phyloP scores from a whole-genome alignment of 257 asterid species.

The Solanum ahanhuiri region DNA sequence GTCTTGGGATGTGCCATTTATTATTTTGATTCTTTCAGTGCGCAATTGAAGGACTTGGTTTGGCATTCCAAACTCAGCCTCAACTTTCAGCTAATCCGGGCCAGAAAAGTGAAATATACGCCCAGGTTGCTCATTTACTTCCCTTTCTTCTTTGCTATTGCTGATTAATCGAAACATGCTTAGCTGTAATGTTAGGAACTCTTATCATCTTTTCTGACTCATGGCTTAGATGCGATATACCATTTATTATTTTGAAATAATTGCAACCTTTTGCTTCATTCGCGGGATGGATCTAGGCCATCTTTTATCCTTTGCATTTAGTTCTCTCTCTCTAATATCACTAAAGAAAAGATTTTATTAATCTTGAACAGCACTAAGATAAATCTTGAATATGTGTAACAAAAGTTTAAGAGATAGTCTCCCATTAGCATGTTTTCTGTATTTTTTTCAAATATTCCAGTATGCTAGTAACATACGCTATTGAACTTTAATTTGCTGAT shows the following conservation, averaged over 20 bases:
- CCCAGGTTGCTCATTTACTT: slow-evolving; percentile 48
- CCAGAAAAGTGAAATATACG: slow-evolving; percentile 67
- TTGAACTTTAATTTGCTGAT: not conserved
- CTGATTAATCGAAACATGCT: not conserved
- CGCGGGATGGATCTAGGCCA: not conserved
- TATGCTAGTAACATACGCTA: not conserved
- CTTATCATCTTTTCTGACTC: not conserved
- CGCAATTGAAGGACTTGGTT: slow-evolving; percentile 54
- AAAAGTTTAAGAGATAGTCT: not conserved
- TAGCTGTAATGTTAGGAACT: not conserved
- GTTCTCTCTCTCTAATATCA: not conserved
- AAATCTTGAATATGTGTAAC: not conserved
- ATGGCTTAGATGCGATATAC: not conserved
- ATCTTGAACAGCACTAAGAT: not conserved
- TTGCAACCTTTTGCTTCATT: not conserved
- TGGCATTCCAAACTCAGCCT: slow-evolving; percentile 76
- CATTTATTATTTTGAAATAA: not conserved
- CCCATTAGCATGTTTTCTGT: not conserved
- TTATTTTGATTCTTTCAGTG: slow-evolving; percentile 43
- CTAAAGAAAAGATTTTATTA: not conserved
- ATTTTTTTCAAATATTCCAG: not conserved
- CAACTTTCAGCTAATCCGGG: slow-evolving; percentile 58
- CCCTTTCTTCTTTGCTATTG: not conserved
- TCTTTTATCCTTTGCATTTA: not conserved
- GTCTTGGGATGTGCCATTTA: slow-evolving; percentile 2